Base-by-base conservation (phyloP, 1,284 basidiomycete species). In the Ustilago sp. region DNA sequence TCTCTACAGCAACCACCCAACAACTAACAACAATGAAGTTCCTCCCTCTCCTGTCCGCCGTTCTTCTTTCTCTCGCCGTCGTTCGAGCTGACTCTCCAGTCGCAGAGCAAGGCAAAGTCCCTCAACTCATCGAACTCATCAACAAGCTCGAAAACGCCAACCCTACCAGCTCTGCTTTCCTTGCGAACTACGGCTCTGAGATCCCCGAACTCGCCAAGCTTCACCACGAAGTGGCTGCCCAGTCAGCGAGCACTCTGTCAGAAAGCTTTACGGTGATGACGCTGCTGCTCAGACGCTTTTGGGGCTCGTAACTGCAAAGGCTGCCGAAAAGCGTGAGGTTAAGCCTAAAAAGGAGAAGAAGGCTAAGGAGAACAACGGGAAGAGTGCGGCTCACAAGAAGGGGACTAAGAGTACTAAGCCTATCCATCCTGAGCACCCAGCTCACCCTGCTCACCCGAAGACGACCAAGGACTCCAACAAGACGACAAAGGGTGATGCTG, bases 61-160 rank as follows among this genome's bases (percentile, higher is more conserved):
- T 66, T 3, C 57, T 72, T 8, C 19, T 61, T 36, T 59, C 56
- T 5, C n/a, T 58, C 11, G 60, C 69, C 12, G 19, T 65, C 9
- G 69, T 67, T 8, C 55, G 56, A 5, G 69, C 69, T 13, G 60
- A 72, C 45, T 58, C 63, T 9, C 19, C 52, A 31, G 52, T 60
- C 55, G 69, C 63, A 4, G 52, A 72, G 3, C 47, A 48, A 19
- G 70, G 70, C 35, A 62, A 68, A 28, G 41, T 74, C 7, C 71
- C 71, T 13, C 66, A 68, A 56, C 19, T 74, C 9, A 35, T 74
- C 19, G 55, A 35, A 9, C 47, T 68, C 43, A 62, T 74, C 65
- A 74, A 60, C 62, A 59, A 68, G 59, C 54, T 74, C 51, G 71
- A 74, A 23, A 38, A 61, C 36, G 66, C 59, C 51, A 64, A 65